Evolutionary conservation across 768 basidiomycete genomes (phyloP).

Genomic region (Scleroderma bovista): DNA sequence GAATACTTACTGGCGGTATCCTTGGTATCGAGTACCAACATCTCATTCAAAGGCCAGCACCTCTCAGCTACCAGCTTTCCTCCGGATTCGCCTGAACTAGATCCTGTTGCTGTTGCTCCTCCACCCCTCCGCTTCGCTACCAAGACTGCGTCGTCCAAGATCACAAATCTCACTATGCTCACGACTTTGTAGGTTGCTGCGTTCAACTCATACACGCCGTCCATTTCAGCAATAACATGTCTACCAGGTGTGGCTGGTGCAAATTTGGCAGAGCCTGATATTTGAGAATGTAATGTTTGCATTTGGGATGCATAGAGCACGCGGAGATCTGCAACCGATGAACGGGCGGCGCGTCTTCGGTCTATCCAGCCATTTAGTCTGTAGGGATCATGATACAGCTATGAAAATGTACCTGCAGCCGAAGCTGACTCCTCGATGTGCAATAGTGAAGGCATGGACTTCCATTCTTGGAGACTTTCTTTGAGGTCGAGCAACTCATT

Average conservation of each 20-base stretch:
- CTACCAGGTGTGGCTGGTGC: conserved; percentile 87
- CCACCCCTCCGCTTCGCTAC: conserved; percentile 71
- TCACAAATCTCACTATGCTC: conserved; percentile 81
- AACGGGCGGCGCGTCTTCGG: conserved; percentile 63
- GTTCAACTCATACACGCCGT: conserved; percentile 79
- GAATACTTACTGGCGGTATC: conserved; percentile 78
- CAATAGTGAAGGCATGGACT: conserved; percentile 87
- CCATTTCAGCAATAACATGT: conserved; percentile 84
- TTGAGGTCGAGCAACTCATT: conserved; percentile 98
- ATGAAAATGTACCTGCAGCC: conserved; percentile 38
- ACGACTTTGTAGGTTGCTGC: conserved; percentile 93
- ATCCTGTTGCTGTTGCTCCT: conserved; percentile 52
- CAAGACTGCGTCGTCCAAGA: conserved; percentile 87
- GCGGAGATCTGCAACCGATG: conserved; percentile 93
- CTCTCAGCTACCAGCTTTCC: conserved; percentile 87
- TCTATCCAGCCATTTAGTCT: conserved; percentile 37
- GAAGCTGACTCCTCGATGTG: conserved; percentile 83
- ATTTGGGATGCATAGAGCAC: conserved; percentile 94
- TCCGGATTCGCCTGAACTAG: conserved; percentile 50
- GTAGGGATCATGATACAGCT: conserved; percentile 23
- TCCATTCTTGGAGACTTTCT: conserved; percentile 91
- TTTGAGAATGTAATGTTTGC: conserved; percentile 80
- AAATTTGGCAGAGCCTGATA: conserved; percentile 95
- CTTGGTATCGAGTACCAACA: conserved; percentile 93
- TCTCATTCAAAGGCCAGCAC: conserved; percentile 91